These are phyloP conservation scores for Dactylonectria estremocensis DNA, from an alignment of 2,329 filamentous ascomycete genomes.

Conservation along the genomic window DNA sequence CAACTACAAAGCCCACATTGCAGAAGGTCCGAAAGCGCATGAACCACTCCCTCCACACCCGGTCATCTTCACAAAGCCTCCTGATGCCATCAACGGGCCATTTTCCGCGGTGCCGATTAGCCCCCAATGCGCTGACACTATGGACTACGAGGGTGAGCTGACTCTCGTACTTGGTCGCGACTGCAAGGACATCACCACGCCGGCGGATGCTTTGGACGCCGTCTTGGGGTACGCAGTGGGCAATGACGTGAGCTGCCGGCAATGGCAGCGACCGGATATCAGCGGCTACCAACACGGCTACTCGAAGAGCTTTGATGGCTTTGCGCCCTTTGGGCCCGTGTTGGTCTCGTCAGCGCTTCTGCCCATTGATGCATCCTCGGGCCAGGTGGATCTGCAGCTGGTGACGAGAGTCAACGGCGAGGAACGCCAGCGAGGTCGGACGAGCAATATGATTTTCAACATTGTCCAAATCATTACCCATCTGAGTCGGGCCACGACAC, in stretches of 20 bases:
- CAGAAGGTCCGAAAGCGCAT: conserved; percentile 7
- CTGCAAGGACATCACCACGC: conserved; percentile 7
- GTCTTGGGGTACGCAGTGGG: conserved; percentile 13
- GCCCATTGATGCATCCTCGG: no score
- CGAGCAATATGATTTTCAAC: conserved; percentile 7
- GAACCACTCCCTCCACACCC: conserved; percentile 10
- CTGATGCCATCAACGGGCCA: conserved; percentile 10
- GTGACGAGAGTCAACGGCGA: conserved; percentile 16
- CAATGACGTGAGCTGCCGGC: conserved; percentile 18
- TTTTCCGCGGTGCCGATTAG: not conserved
- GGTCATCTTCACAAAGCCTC: conserved; percentile 11
- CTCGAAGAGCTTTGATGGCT: conserved; percentile 20
- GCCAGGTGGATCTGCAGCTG: not conserved
- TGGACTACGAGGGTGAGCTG: conserved; percentile 20
- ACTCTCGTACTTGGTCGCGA: conserved; percentile 4
- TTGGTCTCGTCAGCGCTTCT: not conserved
- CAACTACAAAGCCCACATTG: conserved; percentile 18
- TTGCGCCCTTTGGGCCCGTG: conserved; percentile 11
- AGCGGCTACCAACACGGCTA: conserved; percentile 20
- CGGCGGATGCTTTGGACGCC: not conserved
- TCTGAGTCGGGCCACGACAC: conserved; percentile 10
- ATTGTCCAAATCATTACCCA: conserved; percentile 12
- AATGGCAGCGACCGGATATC: conserved; percentile 9
- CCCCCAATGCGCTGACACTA: not conserved
- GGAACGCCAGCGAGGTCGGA: not conserved